Evolutionary conservation across 179 eudicot species (phyloP).

Genomic region (Camellia oleifera): DNA sequence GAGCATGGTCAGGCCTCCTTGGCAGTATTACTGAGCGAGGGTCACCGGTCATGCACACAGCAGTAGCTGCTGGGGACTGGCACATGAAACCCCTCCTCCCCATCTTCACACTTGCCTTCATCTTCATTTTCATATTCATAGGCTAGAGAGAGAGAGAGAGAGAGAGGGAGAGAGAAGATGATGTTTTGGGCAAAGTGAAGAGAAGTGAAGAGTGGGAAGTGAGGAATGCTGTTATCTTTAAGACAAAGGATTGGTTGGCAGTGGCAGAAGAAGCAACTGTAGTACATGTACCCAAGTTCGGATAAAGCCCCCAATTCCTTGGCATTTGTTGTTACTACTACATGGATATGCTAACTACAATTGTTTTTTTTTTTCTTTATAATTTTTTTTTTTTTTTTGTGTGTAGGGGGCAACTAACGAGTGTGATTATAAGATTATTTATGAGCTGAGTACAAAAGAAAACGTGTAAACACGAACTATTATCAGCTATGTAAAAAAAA

Average conservation of each 20-base stretch:
- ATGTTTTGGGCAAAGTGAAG: not conserved
- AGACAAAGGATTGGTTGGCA: slow-evolving; percentile 12
- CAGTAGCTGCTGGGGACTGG: slow-evolving; percentile 36
- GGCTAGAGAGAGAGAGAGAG: slow-evolving; percentile 4
- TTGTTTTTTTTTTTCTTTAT: not conserved
- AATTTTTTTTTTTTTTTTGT: no score
- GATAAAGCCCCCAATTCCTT: not conserved
- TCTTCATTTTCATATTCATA: slow-evolving; percentile 17
- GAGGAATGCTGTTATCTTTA: not conserved
- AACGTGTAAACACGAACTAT: no score
- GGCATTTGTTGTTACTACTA: not conserved
- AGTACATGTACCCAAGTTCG: not conserved
- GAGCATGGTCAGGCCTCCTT: slow-evolving; percentile 22
- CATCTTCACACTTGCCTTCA: slow-evolving; percentile 27
- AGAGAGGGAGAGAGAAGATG: not conserved
- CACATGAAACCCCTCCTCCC: slow-evolving; percentile 55
- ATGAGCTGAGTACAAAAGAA: no score
- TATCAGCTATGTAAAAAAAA: no score
- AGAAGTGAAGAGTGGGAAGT: not conserved
- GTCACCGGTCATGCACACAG: slow-evolving; percentile 34
- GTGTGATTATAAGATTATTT: no score
- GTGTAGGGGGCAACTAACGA: no score
- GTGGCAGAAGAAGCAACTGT: not conserved
- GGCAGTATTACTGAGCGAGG: slow-evolving; percentile 36
- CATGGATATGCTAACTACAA: not conserved